Evolutionary conservation across 768 basidiomycete genomes (phyloP), one percentile per base, ranked within the genome.

Genomic region (Suillus paluster): DNA sequence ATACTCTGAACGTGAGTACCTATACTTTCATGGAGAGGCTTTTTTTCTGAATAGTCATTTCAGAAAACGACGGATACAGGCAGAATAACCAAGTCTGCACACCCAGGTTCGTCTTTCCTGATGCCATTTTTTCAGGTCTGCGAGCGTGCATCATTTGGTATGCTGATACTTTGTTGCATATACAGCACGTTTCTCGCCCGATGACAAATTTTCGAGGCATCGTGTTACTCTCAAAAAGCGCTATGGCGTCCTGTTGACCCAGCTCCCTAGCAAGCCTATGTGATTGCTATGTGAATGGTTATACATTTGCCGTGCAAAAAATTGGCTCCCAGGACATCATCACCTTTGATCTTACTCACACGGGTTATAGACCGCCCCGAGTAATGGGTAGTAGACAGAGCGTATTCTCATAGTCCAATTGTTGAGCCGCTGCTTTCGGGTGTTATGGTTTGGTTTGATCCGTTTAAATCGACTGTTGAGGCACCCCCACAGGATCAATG

Each of bases 191-290:
- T 99, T 99, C 79, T 98, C 97, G 15, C 97, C 97, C 12, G 97
- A 99, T 76, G 97, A 99, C 86, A 99, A 99, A 81, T 99, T 97
- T 80, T 97, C 95, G 64, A 86, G 95, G 64, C 97, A 99, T 73
- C 91, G 97, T 63, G 95, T 99, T 63, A 97, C 95, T 6, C 89
- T 98, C 72, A 99, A 99, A 83, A 94, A 94, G 80, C 88, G 97
- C 72, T 91, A 89, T 72, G 87, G 88, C 62, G 86, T 97, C 60
- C 86, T 99, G 65, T 86, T 89, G 65, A 96, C 97, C 19, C 95
- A 98, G 73, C 83, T 92, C 21, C 95, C 97, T 30, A 79, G 84
- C 58, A 95, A 94, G 77, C 95, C 96, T 21, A 82, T 96, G 81
- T 97, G 83, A 84, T 64, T 17, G 54, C 10, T 27, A 12, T 57